These are phyloP conservation scores for Penicillium sp. DNA, from an alignment of 2,329 filamentous ascomycete genomes.

Conservation along the genomic window DNA sequence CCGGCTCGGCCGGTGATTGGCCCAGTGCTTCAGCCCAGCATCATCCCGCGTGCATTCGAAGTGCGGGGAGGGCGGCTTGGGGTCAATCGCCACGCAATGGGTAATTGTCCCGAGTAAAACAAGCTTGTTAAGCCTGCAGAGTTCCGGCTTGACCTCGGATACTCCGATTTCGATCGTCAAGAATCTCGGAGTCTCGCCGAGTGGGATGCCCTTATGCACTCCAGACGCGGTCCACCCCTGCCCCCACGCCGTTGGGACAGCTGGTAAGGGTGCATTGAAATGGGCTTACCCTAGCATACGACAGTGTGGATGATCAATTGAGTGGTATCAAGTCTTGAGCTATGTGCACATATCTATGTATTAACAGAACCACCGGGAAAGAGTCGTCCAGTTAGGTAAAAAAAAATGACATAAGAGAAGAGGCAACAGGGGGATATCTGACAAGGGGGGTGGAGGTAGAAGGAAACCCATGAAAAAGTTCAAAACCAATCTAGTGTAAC, in stretches of 20 bases:
- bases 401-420: constrained; percentile 5
- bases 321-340: constrained; percentile 10
- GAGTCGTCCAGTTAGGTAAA: background rate
- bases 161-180: background rate
- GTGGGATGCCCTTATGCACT: background rate
- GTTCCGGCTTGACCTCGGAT: background rate
- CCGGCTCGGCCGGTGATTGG: background rate
- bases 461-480: constrained; percentile 8
- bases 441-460: constrained; percentile 7
- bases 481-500: constrained; percentile 16
- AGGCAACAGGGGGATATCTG: constrained; percentile 21
- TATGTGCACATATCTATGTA: constrained; percentile 16
- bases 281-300: background rate
- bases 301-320: background rate
- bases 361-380: constrained; percentile 14
- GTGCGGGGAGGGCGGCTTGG: background rate
- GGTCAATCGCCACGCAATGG: constrained; percentile 6
- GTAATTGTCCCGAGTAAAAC: constrained; percentile 30
- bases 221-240: background rate
- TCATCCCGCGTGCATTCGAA: background rate
- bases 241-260: background rate
- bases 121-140: background rate
- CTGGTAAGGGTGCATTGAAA: background rate
- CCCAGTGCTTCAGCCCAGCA: background rate
- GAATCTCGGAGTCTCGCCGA: background rate